Base-by-base conservation (phyloP, 2,329 filamentous ascomycete species). In the Cercospora janseana region DNA sequence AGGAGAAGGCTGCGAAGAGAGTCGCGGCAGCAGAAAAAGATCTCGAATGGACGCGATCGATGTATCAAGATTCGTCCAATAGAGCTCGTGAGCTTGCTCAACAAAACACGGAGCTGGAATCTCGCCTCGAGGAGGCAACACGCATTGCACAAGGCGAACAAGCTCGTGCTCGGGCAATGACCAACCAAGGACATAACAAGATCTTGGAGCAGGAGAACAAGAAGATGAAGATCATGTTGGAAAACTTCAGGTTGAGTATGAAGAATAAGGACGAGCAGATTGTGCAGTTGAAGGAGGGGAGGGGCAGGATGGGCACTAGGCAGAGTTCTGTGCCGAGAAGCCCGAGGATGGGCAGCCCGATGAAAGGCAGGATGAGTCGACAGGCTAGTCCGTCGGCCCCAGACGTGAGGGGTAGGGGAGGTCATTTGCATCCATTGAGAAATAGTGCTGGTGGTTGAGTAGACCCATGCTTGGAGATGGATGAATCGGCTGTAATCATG, bases 61-160 rank as follows among this genome's bases (percentile, higher is more conserved):
- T 76, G 7, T 87, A 86, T 59, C 83, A 85, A 58, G 72, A 77
- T 16, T 76, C 78, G 1, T 80, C 79, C 6, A 73, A 74, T 24
- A 65, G 71, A 1, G 75, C 74, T 2, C 69, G 70, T 10, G 70
- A 72, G 12, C 66, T 81, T 2, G 66, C 69, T 15, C 60, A 67
- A 2, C 75, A 80, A 59, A 79, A 78, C 56, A 65, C 65, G 13
- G 67, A 71, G 6, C 70, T 84, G 2, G 70, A 71, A 45, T 62
- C 61, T 7, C 66, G 70, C 20, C 54, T 68, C 9, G 58, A 40
- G 0, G 42, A 48, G 2, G 58, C 64, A 3, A 46, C 61, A n/a
- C 54, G 55, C n/a, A 54, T 46, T 20, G 67, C 65, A 0, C 54
- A 48, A 5, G 63, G 65, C 15, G 63, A 66, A 42, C 59, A 60